Percentiles rank a stretch among this genome's conserved stretches.
Evolutionary conservation across 768 basidiomycete genomes (phyloP).

Genomic region (Hypholoma fasciculare): DNA sequence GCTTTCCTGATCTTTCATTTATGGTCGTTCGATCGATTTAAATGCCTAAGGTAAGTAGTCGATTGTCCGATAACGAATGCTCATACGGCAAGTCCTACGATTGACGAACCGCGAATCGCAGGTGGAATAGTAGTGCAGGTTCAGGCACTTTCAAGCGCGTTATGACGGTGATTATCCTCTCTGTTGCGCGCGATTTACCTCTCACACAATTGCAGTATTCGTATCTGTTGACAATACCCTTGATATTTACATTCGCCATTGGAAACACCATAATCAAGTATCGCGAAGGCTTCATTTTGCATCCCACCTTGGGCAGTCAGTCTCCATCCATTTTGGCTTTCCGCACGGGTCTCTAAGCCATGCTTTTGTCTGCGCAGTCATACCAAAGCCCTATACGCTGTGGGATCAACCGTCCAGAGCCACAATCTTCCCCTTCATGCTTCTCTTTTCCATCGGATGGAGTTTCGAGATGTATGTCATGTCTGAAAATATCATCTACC

Average conservation of each 20-base stretch:
- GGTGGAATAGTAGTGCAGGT: constrained; percentile 68
- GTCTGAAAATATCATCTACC: not conserved
- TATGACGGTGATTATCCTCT: constrained; percentile 64
- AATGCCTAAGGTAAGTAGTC: constrained; percentile 57
- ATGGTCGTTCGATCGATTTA: constrained; percentile 81
- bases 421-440: constrained; percentile 64
- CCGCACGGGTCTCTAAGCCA: not conserved
- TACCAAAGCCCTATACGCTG: constrained; percentile 60
- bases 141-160: constrained; percentile 81
- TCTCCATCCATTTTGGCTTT: constrained; percentile 8
- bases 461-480: constrained; percentile 67
- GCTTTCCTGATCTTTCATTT: constrained; percentile 70
- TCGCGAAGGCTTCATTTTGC: constrained; percentile 54
- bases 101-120: constrained; percentile 22
- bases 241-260: constrained; percentile 55
- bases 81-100: not conserved
- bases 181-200: not conserved
- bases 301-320: constrained; percentile 53
- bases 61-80: too few species aligned
- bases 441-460: constrained; percentile 70
- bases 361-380: constrained; percentile 36
- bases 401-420: constrained; percentile 49
- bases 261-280: constrained; percentile 78
- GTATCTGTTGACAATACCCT: constrained; percentile 63
- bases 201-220: constrained; percentile 52